Percentiles rank a stretch among this genome's conserved stretches.
phyloP scores from a whole-genome alignment of 2,329 filamentous ascomycete genomes.

The Pochonia chlamydosporia region DNA sequence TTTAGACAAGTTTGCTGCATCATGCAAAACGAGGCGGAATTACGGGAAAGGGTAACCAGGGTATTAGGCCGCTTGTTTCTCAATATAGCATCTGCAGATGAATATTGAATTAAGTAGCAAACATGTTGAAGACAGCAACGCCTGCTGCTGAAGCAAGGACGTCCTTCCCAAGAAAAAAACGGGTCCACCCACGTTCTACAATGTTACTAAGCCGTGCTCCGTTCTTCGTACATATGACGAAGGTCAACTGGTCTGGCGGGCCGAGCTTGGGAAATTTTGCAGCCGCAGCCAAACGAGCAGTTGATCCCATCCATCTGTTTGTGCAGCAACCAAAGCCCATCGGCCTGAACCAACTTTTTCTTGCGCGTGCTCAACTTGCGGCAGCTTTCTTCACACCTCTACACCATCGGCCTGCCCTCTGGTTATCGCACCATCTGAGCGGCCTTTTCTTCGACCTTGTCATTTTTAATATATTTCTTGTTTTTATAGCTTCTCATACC shows the following conservation, averaged over 20 bases:
- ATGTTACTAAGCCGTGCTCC: conserved; percentile 12
- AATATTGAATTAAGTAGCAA: too few relatives aligned
- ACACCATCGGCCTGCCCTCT: conserved; percentile 13
- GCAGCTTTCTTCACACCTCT: conserved; percentile 7
- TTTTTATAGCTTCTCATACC: conserved; percentile 14
- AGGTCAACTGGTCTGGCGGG: conserved; percentile 17
- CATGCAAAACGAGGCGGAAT: too few relatives aligned
- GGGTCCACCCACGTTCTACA: neutral
- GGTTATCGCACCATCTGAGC: conserved; percentile 15
- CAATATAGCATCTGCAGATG: too few relatives aligned
- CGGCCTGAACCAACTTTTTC: conserved; percentile 9
- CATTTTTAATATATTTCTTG: conserved; percentile 16
- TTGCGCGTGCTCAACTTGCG: conserved; percentile 21
- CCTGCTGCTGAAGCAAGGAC: too few relatives aligned
- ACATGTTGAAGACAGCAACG: too few relatives aligned
- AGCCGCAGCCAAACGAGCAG: neutral
- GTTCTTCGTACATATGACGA: too few relatives aligned
- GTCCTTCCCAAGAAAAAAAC: neutral
- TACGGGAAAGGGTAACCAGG: too few relatives aligned
- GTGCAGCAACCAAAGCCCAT: neutral
- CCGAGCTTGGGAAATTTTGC: conserved; percentile 6
- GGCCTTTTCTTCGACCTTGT: conserved; percentile 20
- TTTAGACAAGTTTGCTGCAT: too few relatives aligned
- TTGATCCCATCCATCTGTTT: neutral
- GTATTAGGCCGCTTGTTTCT: too few relatives aligned